These are phyloP conservation scores for Nemania sp. DNA, from an alignment of 2,329 filamentous ascomycete species.

Conservation along the genomic window DNA sequence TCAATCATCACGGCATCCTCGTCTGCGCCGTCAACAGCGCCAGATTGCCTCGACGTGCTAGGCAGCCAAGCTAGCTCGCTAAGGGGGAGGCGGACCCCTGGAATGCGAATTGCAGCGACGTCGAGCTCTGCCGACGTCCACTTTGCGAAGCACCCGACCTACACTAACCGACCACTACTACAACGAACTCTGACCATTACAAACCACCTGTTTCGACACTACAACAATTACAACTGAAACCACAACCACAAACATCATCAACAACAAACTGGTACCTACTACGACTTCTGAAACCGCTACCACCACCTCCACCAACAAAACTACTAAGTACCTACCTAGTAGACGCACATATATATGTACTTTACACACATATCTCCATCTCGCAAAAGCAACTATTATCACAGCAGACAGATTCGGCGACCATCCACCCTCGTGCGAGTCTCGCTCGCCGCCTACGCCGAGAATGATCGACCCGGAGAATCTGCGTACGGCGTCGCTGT, in stretches of 20 bases:
- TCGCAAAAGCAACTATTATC: too few relatives aligned
- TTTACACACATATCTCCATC: too few relatives aligned
- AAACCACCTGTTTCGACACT: too few relatives aligned
- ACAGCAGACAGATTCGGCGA: neutral
- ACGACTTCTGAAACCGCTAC: neutral
- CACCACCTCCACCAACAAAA: neutral
- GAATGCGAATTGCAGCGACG: too few relatives aligned
- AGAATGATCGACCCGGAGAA: slow-evolving; percentile 60
- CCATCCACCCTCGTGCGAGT: neutral
- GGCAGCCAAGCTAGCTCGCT: too few relatives aligned
- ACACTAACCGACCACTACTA: neutral
- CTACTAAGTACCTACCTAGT: too few relatives aligned
- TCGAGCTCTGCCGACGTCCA: neutral
- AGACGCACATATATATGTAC: too few relatives aligned
- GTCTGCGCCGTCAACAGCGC: neutral
- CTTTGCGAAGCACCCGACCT: too few relatives aligned
- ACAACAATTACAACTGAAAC: too few relatives aligned
- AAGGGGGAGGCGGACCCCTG: too few relatives aligned
- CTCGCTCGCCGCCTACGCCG: neutral
- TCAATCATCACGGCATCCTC: neutral
- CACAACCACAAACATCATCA: neutral
- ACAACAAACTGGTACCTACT: neutral
- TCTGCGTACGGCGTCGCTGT: slow-evolving; percentile 68
- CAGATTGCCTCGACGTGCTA: too few relatives aligned
- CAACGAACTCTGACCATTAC: too few relatives aligned